These are phyloP conservation scores for Hymenotorrendiella dingleyae DNA, from an alignment of 2,329 filamentous ascomycete species.

Conservation along the genomic window DNA sequence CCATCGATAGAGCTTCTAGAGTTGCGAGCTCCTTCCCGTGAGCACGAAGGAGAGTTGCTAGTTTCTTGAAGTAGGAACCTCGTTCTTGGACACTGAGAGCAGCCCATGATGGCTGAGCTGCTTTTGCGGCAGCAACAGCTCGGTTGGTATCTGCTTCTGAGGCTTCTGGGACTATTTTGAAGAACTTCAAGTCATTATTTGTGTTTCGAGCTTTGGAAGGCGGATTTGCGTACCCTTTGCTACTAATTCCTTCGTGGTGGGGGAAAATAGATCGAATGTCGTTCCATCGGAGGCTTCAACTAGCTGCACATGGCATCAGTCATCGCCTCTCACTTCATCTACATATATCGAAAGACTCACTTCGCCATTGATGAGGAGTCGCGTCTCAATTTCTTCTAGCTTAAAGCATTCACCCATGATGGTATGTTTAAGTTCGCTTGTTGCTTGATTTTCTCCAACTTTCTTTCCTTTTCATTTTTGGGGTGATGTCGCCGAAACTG, in stretches of 20 bases:
- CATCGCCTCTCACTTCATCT: neutral
- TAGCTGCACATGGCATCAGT: conserved; percentile 29
- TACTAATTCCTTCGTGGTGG: conserved; percentile 35
- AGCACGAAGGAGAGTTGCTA: conserved; percentile 39
- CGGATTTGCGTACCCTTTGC: conserved; percentile 22
- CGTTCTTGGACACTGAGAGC: conserved; percentile 35
- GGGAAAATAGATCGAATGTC: conserved; percentile 41
- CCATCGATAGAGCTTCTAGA: conserved; percentile 36
- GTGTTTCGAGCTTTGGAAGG: too few relatives aligned
- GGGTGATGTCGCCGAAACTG: too few relatives aligned
- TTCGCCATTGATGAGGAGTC: conserved; percentile 46
- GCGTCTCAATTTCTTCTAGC: conserved; percentile 10
- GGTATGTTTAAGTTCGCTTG: too few relatives aligned
- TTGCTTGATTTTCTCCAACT: neutral
- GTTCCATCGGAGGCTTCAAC: conserved; percentile 39
- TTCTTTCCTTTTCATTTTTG: conserved; percentile 13
- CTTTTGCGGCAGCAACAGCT: conserved; percentile 39
- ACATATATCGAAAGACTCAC: conserved; percentile 23
- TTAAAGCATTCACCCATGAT: neutral
- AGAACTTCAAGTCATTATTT: neutral
- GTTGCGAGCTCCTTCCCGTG: conserved; percentile 39
- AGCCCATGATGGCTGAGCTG: conserved; percentile 41
- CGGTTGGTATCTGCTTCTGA: conserved; percentile 36
- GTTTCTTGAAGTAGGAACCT: conserved; percentile 38
- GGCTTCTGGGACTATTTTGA: conserved; percentile 38